These are phyloP conservation scores for Cyberlindnera meyerae DNA, from an alignment of 805 yeast species.

Conservation along the genomic window DNA sequence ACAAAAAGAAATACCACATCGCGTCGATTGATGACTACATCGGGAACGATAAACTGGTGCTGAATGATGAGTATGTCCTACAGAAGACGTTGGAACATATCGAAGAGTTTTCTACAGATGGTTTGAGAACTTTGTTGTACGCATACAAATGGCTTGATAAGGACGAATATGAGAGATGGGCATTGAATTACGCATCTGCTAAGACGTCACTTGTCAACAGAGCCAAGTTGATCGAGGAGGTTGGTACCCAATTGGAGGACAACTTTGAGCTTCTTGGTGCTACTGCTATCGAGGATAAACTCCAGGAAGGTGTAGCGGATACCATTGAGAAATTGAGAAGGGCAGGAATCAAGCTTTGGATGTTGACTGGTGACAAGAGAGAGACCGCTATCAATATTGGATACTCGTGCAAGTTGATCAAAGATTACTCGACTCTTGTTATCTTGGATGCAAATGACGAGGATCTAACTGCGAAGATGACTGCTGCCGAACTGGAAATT, in stretches of 20 bases:
- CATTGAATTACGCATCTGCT: constrained; percentile 62
- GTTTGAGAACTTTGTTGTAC: constrained; percentile 84
- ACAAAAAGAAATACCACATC: constrained; percentile 45
- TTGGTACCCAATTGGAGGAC: constrained; percentile 69
- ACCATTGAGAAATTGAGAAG: constrained; percentile 86
- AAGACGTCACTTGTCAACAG: constrained; percentile 71
- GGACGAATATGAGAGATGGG: constrained; percentile 63
- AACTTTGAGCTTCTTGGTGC: constrained; percentile 78
- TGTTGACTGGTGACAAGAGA: constrained; percentile 96
- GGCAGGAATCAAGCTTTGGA: constrained; percentile 96
- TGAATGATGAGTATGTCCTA: constrained; percentile 70
- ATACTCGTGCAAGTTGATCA: constrained; percentile 85
- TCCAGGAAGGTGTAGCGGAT: constrained; percentile 96
- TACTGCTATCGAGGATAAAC: constrained; percentile 94
- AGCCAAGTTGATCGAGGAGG: constrained; percentile 55
- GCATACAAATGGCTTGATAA: constrained; percentile 67
- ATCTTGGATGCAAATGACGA: constrained; percentile 55
- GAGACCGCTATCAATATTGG: constrained; percentile 98
- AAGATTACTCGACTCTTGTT: constrained; percentile 87
- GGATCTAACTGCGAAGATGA: constrained; percentile 59
- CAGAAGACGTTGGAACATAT: constrained; percentile 86
- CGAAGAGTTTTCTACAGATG: constrained; percentile 93
- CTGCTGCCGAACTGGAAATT: constrained; percentile 71
- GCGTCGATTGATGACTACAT: constrained; percentile 30
- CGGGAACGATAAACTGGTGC: constrained; percentile 51